Conservation (phyloP, 2,329 filamentous ascomycete species). For the Chaetomium globosum region DNA sequence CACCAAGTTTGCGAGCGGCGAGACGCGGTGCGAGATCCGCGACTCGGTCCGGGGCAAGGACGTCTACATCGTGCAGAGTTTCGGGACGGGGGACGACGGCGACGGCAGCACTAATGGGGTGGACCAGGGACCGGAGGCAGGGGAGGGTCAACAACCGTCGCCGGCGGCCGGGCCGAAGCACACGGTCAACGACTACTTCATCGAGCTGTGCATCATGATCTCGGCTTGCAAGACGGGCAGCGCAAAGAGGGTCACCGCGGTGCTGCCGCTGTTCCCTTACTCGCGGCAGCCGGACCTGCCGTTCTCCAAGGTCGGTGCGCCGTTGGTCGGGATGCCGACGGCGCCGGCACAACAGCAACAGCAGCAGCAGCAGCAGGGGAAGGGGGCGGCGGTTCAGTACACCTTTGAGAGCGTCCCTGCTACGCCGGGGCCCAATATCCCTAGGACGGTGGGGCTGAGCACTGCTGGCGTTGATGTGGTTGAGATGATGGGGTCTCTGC, state of each 20-base stretch:
- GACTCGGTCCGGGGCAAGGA: slow-evolving; percentile 97
- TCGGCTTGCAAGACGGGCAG: slow-evolving; percentile 89
- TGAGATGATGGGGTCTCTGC: slow-evolving; percentile 60
- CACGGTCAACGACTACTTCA: slow-evolving; percentile 85
- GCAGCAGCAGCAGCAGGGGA: background rate
- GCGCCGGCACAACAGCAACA: background rate
- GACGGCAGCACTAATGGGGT: too few species aligned
- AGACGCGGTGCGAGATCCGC: slow-evolving; percentile 91
- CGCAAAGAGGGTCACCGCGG: slow-evolving; percentile 87
- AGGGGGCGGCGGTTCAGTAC: slow-evolving; percentile 51
- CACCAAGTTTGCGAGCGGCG: slow-evolving; percentile 90
- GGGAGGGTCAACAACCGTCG: slow-evolving; percentile 12
- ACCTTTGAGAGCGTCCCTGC: slow-evolving; percentile 91
- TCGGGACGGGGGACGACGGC: slow-evolving; percentile 23
- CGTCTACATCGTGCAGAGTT: slow-evolving; percentile 93
- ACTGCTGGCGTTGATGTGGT: slow-evolving; percentile 70
- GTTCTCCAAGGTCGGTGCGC: slow-evolving; percentile 93
- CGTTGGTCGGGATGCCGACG: slow-evolving; percentile 57
- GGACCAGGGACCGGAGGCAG: background rate
- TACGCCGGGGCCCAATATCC: slow-evolving; percentile 74
- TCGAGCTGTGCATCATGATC: slow-evolving; percentile 97
- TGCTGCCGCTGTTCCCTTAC: slow-evolving; percentile 95
- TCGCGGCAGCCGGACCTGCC: slow-evolving; percentile 94
- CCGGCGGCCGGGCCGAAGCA: slow-evolving; percentile 41
- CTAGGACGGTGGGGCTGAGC: slow-evolving; percentile 64